phyloP scores from a whole-genome alignment of 305 asterid genomes.

The Solanum chacoense region DNA sequence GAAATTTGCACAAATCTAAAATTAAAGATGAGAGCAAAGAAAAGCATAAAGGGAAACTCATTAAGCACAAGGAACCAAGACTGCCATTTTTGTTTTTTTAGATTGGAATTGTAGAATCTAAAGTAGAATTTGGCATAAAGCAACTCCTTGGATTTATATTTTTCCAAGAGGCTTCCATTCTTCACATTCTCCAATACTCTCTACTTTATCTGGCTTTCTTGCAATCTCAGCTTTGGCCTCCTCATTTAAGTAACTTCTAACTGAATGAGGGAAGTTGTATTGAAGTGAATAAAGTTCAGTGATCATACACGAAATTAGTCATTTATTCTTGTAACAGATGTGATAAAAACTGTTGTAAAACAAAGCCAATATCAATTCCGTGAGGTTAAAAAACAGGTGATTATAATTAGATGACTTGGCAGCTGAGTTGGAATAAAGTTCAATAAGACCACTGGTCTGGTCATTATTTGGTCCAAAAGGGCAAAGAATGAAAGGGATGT shows the following conservation, averaged over 20 bases:
- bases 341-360: background rate
- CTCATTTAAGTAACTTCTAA: background rate
- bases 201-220: conserved; percentile 59
- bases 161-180: conserved; percentile 19
- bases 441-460: conserved; percentile 13
- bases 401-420: conserved; percentile 21
- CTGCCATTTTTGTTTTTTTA: conserved; percentile 33
- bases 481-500: conserved; percentile 31
- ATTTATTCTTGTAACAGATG: background rate
- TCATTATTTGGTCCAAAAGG: conserved; percentile 55
- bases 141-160: conserved; percentile 30
- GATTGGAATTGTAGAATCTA: conserved; percentile 44
- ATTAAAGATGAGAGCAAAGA: conserved; percentile 33
- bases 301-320: background rate
- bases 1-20: conserved; percentile 15
- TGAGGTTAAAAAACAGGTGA: background rate
- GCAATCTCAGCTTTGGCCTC: conserved; percentile 42
- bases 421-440: conserved; percentile 6
- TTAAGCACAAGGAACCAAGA: conserved; percentile 62
- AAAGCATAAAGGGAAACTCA: conserved; percentile 62
- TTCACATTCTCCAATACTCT: conserved; percentile 31
- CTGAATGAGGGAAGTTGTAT: background rate
- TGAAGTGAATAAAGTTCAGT: background rate
- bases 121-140: conserved; percentile 35
- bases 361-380: background rate